A percentile compares a stretch with the other conserved stretches of the same genome.
Evolutionary conservation across 2,329 filamentous ascomycete species (phyloP).

Genomic region (Zasmidium cellare): DNA sequence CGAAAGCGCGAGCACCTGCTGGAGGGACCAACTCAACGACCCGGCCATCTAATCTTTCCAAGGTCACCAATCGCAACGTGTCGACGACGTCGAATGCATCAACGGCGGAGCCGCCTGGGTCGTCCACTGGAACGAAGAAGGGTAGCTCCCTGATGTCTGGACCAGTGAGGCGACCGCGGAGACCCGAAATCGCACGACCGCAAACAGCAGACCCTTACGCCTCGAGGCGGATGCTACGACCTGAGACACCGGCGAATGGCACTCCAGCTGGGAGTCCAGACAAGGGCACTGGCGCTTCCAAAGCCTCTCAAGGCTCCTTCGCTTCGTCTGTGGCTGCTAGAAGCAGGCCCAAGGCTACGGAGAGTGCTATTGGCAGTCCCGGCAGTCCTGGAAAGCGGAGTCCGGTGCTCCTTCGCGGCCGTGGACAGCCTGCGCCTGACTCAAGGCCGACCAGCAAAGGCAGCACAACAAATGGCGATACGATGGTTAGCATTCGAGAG

Average conservation of each 20-base stretch:
- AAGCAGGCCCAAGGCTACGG: slow-evolving; percentile 20
- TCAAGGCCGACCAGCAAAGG: slow-evolving; percentile 36
- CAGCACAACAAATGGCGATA: slow-evolving; percentile 25
- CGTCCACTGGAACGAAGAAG: slow-evolving; percentile 37
- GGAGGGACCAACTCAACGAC: slow-evolving; percentile 23
- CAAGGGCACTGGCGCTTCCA: slow-evolving; percentile 33
- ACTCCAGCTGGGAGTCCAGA: slow-evolving; percentile 48
- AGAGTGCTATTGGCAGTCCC: slow-evolving; percentile 25
- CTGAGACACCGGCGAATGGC: slow-evolving; percentile 47
- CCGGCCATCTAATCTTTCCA: slow-evolving; percentile 31
- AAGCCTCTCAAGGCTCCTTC: slow-evolving; percentile 30
- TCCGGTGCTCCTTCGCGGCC: slow-evolving; percentile 22
- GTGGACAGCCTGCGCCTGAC: slow-evolving; percentile 18
- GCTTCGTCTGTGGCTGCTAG: slow-evolving; percentile 28
- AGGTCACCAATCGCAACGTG: slow-evolving; percentile 29
- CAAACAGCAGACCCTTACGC: slow-evolving; percentile 58
- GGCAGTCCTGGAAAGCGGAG: slow-evolving; percentile 34
- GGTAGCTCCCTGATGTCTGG: slow-evolving; percentile 56
- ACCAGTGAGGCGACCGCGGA: slow-evolving; percentile 56
- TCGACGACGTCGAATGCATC: slow-evolving; percentile 31
- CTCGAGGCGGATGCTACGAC: slow-evolving; percentile 36
- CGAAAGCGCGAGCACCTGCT: slow-evolving; percentile 39
- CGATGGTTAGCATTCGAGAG: slow-evolving; percentile 32
- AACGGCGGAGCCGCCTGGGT: slow-evolving; percentile 22
- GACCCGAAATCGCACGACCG: slow-evolving; percentile 49